phyloP scores from a whole-genome alignment of 441 rosid species.

The Gossypium trilobum region DNA sequence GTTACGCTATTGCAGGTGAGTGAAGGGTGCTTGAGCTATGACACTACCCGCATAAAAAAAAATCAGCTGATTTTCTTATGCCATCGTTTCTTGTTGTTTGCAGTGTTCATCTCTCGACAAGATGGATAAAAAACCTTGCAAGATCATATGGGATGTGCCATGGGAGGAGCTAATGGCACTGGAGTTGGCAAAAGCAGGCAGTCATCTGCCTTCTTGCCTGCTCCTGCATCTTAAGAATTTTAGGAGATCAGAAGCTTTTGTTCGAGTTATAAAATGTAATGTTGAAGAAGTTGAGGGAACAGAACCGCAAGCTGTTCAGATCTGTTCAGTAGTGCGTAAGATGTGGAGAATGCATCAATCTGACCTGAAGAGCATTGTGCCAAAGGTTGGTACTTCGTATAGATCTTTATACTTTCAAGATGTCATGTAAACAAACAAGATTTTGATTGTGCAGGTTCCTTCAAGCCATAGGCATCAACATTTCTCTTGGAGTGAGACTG shows the following conservation, averaged over 20 bases:
- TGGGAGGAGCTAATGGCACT: constrained; percentile 92
- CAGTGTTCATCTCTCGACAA: constrained; percentile 67
- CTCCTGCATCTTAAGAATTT: constrained; percentile 84
- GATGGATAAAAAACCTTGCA: constrained; percentile 86
- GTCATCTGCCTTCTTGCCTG: constrained; percentile 68
- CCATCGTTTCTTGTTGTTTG: constrained; percentile 20
- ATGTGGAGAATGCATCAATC: constrained; percentile 81
- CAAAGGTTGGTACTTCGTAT: constrained; percentile 47
- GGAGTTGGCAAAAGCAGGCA: constrained; percentile 91
- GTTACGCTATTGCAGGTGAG: constrained; percentile 84
- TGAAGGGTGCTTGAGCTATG: constrained; percentile 11
- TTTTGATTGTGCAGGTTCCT: constrained; percentile 56
- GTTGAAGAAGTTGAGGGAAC: constrained; percentile 50
- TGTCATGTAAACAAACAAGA: not conserved
- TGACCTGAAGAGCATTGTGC: constrained; percentile 42
- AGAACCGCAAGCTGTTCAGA: constrained; percentile 72
- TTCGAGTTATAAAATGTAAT: constrained; percentile 72
- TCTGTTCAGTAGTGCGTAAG: constrained; percentile 68
- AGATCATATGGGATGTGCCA: constrained; percentile 93
- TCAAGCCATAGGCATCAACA: constrained; percentile 76
- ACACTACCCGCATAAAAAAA: not conserved
- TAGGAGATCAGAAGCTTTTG: constrained; percentile 81
- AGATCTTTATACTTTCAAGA: not conserved
- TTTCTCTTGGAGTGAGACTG: constrained; percentile 68
- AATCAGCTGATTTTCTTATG: constrained; percentile 8